Conservation (phyloP, 768 basidiomycete genomes). For the Lyophyllum semitale region DNA sequence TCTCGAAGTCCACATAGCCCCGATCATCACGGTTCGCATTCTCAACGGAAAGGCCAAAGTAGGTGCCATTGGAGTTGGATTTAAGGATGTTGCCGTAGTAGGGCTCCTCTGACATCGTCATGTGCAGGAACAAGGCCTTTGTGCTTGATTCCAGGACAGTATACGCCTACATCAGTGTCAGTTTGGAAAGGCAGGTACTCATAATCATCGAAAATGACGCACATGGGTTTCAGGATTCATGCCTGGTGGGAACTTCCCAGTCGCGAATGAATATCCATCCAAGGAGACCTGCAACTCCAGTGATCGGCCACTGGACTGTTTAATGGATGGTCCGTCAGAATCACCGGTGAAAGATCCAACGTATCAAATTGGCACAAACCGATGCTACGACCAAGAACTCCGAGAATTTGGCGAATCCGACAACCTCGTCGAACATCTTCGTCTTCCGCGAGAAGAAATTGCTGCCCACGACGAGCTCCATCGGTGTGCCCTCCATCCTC, state of each 20-base stretch:
- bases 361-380: conserved; percentile 47
- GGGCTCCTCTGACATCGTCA: conserved; percentile 86
- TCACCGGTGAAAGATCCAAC: conserved; percentile 1
- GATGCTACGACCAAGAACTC: conserved; percentile 96
- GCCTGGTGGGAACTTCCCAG: conserved; percentile 86
- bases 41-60: conserved; percentile 85
- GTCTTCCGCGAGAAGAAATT: conserved; percentile 72
- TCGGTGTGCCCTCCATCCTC: conserved; percentile 59
- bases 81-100: conserved; percentile 92
- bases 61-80: conserved; percentile 98
- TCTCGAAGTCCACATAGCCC: conserved; percentile 97
- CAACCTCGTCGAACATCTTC: conserved; percentile 83
- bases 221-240: conserved; percentile 92
- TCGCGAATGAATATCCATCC: conserved; percentile 83
- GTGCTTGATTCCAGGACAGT: conserved; percentile 95
- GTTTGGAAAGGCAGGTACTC: neutral
- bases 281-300: conserved; percentile 91
- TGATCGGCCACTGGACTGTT: conserved; percentile 56
- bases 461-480: conserved; percentile 78
- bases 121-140: conserved; percentile 90
- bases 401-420: conserved; percentile 96
- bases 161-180: conserved; percentile 60
- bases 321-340: conserved; percentile 19
- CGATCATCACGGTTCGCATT: conserved; percentile 87
- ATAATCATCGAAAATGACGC: conserved; percentile 27